Evolutionary conservation across 2,329 filamentous ascomycete genomes (phyloP).

Genomic region (Scolecobasidium constrictum): DNA sequence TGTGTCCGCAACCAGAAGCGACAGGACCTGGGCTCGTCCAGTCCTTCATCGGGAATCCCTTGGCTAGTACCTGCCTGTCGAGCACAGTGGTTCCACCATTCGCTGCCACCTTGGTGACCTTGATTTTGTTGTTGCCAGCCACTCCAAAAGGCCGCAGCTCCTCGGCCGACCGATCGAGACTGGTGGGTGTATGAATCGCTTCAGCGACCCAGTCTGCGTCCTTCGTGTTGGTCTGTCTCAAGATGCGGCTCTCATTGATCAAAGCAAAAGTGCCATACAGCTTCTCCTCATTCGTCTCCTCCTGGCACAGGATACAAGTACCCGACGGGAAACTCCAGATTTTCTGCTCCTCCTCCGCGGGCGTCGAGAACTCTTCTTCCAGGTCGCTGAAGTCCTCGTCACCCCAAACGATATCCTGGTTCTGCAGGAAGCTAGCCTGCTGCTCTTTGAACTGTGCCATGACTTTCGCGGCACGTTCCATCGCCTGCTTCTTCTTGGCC

Average conservation of each 20-base stretch:
- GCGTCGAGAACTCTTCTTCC: slow-evolving; percentile 48
- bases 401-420: slow-evolving; percentile 81
- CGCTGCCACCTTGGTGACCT: slow-evolving; percentile 64
- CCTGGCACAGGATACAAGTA: slow-evolving; percentile 92
- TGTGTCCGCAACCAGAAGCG: slow-evolving; percentile 86
- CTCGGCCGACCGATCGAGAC: slow-evolving; percentile 77
- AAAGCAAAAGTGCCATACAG: slow-evolving; percentile 91
- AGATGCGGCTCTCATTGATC: slow-evolving; percentile 72
- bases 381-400: slow-evolving; percentile 70
- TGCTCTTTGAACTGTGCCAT: slow-evolving; percentile 99
- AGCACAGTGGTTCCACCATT: slow-evolving; percentile 59
- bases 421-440: slow-evolving; percentile 88
- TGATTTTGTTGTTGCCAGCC: slow-evolving; percentile 71
- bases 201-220: slow-evolving; percentile 80
- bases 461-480: slow-evolving; percentile 81
- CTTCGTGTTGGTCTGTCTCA: slow-evolving; percentile 75
- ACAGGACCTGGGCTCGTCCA: slow-evolving; percentile 56
- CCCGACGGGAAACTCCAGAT: slow-evolving; percentile 85
- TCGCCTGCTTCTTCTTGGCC: slow-evolving; percentile 79
- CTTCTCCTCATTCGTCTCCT: slow-evolving; percentile 80
- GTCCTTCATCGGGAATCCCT: slow-evolving; percentile 58
- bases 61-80: slow-evolving; percentile 75
- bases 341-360: slow-evolving; percentile 58
- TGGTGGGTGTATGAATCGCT: slow-evolving; percentile 64
- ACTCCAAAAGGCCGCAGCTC: slow-evolving; percentile 80